These are phyloP conservation scores for Penicillium sp. DNA, from an alignment of 2,329 filamentous ascomycete genomes.

Conservation along the genomic window DNA sequence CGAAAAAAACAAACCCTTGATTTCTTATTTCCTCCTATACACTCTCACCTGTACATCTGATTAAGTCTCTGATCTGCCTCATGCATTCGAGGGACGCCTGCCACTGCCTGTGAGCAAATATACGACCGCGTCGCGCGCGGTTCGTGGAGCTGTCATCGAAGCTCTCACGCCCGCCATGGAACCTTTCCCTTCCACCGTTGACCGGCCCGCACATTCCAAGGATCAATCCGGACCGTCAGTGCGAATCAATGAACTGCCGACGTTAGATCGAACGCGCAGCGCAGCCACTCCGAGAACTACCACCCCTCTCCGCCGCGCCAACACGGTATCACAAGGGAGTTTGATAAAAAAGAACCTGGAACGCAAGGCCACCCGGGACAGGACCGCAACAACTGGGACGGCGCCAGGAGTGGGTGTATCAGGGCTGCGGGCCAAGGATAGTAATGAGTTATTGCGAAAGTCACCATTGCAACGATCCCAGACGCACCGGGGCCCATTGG, in stretches of 20 bases:
- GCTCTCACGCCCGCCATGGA: conserved; percentile 23
- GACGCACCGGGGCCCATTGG: conserved; percentile 53
- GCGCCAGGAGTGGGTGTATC: neutral
- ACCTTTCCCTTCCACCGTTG: conserved; percentile 14
- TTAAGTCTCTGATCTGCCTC: neutral
- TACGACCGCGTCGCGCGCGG: conserved; percentile 14
- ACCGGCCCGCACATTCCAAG: conserved; percentile 15
- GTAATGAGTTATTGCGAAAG: conserved; percentile 51
- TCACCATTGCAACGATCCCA: conserved; percentile 44
- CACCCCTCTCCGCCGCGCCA: conserved; percentile 36
- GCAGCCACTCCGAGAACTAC: conserved; percentile 18
- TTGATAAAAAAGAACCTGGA: conserved; percentile 31
- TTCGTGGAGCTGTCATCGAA: conserved; percentile 11
- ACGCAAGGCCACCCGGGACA: conserved; percentile 34
- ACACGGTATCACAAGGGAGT: conserved; percentile 39
- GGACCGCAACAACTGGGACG: conserved; percentile 36
- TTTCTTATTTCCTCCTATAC: conserved; percentile 5
- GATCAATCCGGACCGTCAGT: conserved; percentile 18
- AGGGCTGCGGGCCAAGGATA: conserved; percentile 47
- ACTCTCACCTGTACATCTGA: neutral
- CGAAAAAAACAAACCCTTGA: conserved; percentile 14
- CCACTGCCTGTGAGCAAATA: conserved; percentile 4
- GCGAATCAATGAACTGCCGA: conserved; percentile 18
- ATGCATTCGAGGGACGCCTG: neutral
- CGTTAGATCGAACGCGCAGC: conserved; percentile 16